phyloP scores from a whole-genome alignment of 257 asterid genomes.

The Capsicum pubescens region DNA sequence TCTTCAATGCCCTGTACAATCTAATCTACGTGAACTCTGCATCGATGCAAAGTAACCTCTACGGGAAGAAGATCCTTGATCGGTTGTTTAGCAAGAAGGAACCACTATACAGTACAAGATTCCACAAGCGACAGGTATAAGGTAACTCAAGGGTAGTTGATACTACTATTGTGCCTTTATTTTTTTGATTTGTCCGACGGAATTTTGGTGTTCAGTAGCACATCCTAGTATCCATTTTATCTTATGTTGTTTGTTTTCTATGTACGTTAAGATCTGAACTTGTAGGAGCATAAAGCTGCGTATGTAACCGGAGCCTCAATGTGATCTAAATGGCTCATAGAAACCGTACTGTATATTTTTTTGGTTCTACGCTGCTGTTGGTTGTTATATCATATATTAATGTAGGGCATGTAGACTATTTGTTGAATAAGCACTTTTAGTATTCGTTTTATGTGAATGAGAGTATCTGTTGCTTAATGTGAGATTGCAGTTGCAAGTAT shows the following conservation, averaged over 20 bases:
- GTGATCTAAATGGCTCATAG: slow-evolving; percentile 7
- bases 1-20: slow-evolving; percentile 34
- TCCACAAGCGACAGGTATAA: slow-evolving; percentile 30
- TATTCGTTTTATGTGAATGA: background rate
- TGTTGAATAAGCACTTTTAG: background rate
- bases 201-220: background rate
- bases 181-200: background rate
- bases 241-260: slow-evolving; percentile 20
- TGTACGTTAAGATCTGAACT: background rate
- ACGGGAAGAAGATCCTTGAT: slow-evolving; percentile 68
- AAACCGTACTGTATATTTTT: background rate
- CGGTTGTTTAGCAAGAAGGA: slow-evolving; percentile 48
- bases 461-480: background rate
- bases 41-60: slow-evolving; percentile 64
- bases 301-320: background rate
- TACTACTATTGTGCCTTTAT: background rate
- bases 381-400: background rate
- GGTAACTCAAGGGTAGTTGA: background rate
- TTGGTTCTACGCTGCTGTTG: background rate
- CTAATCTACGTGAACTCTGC: slow-evolving; percentile 43
- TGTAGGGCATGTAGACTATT: background rate
- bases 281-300: slow-evolving; percentile 22
- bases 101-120: background rate
- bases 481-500: too few relatives aligned
- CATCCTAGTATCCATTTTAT: background rate